Evolutionary conservation across 2,329 filamentous ascomycete genomes (phyloP), one percentile per base, ranked within the genome.

Genomic region (Plenodomus biglobosus): DNA sequence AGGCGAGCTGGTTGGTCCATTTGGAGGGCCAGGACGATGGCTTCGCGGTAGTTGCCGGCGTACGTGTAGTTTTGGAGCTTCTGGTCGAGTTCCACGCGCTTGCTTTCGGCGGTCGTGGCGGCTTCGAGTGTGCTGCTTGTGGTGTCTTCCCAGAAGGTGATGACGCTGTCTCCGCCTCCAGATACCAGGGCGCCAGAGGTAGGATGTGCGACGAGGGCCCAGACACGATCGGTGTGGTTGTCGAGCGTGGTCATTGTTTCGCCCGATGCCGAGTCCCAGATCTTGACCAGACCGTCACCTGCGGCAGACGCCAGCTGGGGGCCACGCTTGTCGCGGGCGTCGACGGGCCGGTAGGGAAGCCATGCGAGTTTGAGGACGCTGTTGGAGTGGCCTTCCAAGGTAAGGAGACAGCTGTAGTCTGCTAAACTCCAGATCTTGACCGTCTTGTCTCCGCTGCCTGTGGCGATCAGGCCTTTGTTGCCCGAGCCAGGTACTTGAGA

Each of bases 101-200:
- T 84, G 5, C 88, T 85, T 30, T 87, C 86, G 3, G 87, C 88
- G 35, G 85, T 82, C 1, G 87, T 86, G 1, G 88, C 84, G 2
- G 86, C 86, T 15, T 84, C 83, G 52, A 90, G 85, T 0, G 92
- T 96, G 49, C 88, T 80, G 3, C 84, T 82, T 0, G 91, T 95
- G 2, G 91, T 96, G 67, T 99, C 94, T 62, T 85, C 85, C 94
- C 94, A 99, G 75, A 97, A 96, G 1, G 90, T 95, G 32, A 99
- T 84, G 1, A 90, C 92, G 27, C 91, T 92, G 72, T 99, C 94
- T 43, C 88, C 92, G 48, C 90, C 92, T 30, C 92, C 94, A 6
- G 94, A 97, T 30, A 95, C 86, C 43, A 99, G 82, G 41, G 85
- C 85, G 62, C 92, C 79, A 2, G 75, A 76, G n/a, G 65, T 56